Evolutionary conservation across 495 filamentous ascomycete species (phyloP).

Genomic region (Podospora pseudocomata): DNA sequence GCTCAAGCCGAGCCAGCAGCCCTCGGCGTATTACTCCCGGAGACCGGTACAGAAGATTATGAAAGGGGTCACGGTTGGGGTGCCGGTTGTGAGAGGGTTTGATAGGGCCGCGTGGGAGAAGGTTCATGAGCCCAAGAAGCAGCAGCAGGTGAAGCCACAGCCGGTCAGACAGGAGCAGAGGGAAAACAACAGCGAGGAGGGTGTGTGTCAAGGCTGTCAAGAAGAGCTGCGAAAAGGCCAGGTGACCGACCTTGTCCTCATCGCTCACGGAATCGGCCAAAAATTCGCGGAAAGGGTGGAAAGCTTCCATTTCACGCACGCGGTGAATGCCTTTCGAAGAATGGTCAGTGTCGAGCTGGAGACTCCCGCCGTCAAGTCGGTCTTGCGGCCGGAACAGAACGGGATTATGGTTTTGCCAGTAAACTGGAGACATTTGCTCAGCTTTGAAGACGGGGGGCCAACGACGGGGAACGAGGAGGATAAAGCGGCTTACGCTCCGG

Average conservation of each 20-base stretch:
- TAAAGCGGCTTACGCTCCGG: conserved; percentile 45
- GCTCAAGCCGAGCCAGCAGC: conserved; percentile 71
- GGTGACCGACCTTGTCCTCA: conserved; percentile 82
- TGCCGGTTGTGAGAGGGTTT: conserved; percentile 85
- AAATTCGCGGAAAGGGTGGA: conserved; percentile 95
- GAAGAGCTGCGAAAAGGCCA: conserved; percentile 61
- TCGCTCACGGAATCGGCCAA: conserved; percentile 94
- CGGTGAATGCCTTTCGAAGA: conserved; percentile 86
- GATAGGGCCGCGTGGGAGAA: conserved; percentile 71
- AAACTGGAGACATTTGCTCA: conserved; percentile 87
- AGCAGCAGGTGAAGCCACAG: conserved; percentile 33
- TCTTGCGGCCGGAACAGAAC: conserved; percentile 63
- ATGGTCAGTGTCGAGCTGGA: conserved; percentile 80
- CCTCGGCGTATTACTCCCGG: conserved; percentile 74
- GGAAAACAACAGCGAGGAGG: conserved; percentile 32
- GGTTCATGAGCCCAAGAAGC: conserved; percentile 50
- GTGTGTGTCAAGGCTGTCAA: conserved; percentile 47
- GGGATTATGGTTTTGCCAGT: conserved; percentile 56
- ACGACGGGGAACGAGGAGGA: conserved; percentile 40
- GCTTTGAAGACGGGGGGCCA: conserved; percentile 71
- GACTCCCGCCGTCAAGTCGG: conserved; percentile 64
- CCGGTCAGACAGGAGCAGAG: conserved; percentile 20
- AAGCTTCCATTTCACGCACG: conserved; percentile 94
- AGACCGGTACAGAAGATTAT: conserved; percentile 78
- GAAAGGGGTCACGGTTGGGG: conserved; percentile 75